Conservation (phyloP, 2,329 filamentous ascomycete species). For the Capronia americana region DNA sequence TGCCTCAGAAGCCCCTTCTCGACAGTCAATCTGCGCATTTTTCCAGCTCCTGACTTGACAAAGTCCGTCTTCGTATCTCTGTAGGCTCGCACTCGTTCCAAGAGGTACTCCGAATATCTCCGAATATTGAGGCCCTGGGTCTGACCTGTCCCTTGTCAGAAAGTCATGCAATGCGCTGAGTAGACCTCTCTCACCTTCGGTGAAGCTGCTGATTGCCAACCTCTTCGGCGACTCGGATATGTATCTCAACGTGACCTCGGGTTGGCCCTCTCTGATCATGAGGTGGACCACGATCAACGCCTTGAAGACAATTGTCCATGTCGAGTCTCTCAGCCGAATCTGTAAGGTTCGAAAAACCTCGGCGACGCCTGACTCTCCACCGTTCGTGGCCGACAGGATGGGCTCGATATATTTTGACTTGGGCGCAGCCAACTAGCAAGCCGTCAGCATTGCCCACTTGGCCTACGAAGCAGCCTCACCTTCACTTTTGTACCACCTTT, state of each 20-base stretch:
- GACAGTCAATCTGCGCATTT: conserved; percentile 82
- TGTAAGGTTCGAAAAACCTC: conserved; percentile 95
- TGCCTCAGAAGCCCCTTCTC: conserved; percentile 92
- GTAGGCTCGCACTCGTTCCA: conserved; percentile 80
- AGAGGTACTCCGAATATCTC: conserved; percentile 86
- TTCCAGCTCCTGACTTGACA: conserved; percentile 80
- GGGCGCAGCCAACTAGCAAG: conserved; percentile 79
- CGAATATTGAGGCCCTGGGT: conserved; percentile 94
- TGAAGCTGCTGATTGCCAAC: conserved; percentile 87
- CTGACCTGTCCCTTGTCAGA: conserved; percentile 69
- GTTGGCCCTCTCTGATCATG: conserved; percentile 95
- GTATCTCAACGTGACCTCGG: conserved; percentile 84
- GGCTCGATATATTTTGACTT: conserved; percentile 99
- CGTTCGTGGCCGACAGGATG: conserved; percentile 92
- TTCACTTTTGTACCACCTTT: conserved; percentile 99
- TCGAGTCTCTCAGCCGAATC: conserved; percentile 87
- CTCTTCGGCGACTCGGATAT: conserved; percentile 81
- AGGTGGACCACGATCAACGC: conserved; percentile 92
- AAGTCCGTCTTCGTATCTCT: conserved; percentile 87
- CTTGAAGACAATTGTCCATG: conserved; percentile 99
- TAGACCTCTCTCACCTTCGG: conserved; percentile 69
- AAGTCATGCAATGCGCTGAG: neutral
- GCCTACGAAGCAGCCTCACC: conserved; percentile 57
- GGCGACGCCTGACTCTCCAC: conserved; percentile 90
- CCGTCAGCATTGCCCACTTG: conserved; percentile 36